Conservation (phyloP, 1,139 yeast genomes). For the Lodderomyces theae region DNA sequence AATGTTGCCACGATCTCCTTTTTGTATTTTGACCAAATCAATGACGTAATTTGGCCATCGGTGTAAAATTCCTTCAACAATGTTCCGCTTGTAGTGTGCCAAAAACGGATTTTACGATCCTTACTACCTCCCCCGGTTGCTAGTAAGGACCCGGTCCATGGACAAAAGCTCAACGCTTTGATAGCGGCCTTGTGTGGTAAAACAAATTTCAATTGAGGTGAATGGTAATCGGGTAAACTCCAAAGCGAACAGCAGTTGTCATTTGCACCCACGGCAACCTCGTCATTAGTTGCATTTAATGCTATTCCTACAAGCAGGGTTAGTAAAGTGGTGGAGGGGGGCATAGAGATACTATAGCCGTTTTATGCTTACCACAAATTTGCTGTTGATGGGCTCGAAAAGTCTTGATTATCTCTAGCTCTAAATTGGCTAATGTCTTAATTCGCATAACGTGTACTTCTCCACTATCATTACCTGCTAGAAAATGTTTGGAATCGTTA, state of each 20-base stretch:
- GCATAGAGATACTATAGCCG: neutral
- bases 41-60: constrained; percentile 72
- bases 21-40: constrained; percentile 67
- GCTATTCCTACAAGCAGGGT: constrained; percentile 46
- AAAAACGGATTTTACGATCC: constrained; percentile 58
- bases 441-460: constrained; percentile 47
- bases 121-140: constrained; percentile 47
- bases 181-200: constrained; percentile 47
- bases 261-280: constrained; percentile 70
- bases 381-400: constrained; percentile 61
- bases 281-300: constrained; percentile 43
- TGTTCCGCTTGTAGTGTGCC: constrained; percentile 82
- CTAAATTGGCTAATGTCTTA: constrained; percentile 11
- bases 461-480: constrained; percentile 73
- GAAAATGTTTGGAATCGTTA: constrained; percentile 40
- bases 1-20: constrained; percentile 74
- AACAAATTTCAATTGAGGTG: constrained; percentile 44
- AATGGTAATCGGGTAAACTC: constrained; percentile 44
- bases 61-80: constrained; percentile 54
- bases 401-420: constrained; percentile 16
- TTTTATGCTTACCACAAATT: constrained; percentile 55
- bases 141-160: constrained; percentile 39
- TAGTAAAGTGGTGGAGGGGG: no score
- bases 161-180: constrained; percentile 45
- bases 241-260: constrained; percentile 70